A percentile compares a stretch with the other conserved stretches of the same genome.
phyloP scores from a whole-genome alignment of 2,329 filamentous ascomycete genomes.

The Podosphaera xanthii region DNA sequence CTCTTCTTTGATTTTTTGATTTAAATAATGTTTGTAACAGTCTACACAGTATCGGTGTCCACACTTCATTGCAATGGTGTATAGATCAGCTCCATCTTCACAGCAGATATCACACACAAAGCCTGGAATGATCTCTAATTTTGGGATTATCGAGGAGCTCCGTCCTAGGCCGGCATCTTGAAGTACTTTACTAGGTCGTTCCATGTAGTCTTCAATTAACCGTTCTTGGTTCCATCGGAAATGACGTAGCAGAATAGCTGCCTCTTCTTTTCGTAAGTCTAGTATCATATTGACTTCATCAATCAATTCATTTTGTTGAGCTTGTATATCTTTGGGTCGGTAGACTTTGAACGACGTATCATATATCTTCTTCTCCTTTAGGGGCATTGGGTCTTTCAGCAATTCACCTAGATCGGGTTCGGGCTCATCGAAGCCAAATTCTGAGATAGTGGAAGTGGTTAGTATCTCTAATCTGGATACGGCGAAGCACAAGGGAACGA shows the following conservation, averaged over 20 bases:
- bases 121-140: conserved; percentile 45
- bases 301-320: conserved; percentile 67
- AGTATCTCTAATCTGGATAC: background rate
- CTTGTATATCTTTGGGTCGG: conserved; percentile 58
- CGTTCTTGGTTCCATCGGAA: conserved; percentile 93
- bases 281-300: conserved; percentile 81
- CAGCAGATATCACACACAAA: conserved; percentile 94
- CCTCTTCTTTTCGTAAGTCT: conserved; percentile 68
- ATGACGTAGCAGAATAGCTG: conserved; percentile 71
- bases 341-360: conserved; percentile 71
- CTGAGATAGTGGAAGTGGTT: conserved; percentile 5
- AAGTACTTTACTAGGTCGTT: conserved; percentile 53
- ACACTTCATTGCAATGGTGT: conserved; percentile 87
- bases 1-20: conserved; percentile 83
- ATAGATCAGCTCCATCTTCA: conserved; percentile 54
- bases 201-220: conserved; percentile 91
- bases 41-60: conserved; percentile 80
- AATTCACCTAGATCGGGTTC: conserved; percentile 25
- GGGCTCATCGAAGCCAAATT: conserved; percentile 23
- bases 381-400: conserved; percentile 38
- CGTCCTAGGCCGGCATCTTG: conserved; percentile 65
- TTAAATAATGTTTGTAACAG: conserved; percentile 80
- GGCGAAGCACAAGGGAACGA: background rate
- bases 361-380: conserved; percentile 52
- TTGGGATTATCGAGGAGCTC: conserved; percentile 35